Conservation (phyloP, 164 flowering plant species). For the Cinnamomum chago region DNA sequence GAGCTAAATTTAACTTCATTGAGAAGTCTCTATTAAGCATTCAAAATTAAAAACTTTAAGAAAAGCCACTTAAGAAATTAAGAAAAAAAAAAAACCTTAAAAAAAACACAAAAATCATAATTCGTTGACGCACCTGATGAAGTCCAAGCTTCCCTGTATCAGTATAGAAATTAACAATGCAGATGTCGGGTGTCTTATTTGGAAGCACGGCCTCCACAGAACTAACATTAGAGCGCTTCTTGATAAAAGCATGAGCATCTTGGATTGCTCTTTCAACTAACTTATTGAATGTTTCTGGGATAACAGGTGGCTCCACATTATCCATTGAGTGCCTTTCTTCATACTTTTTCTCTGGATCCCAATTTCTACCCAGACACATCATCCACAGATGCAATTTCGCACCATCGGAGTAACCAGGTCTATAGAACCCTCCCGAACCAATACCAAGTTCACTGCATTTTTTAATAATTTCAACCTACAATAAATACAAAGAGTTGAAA, state of each 20-base stretch:
- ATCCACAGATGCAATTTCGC: constrained; percentile 51
- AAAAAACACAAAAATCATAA: not conserved
- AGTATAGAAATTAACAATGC: constrained; percentile 74
- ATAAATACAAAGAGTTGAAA: not conserved
- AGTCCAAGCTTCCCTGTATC: constrained; percentile 67
- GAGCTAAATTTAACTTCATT: too few relatives aligned
- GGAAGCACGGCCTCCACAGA: constrained; percentile 42
- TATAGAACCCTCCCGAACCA: constrained; percentile 81
- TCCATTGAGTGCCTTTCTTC: constrained; percentile 40
- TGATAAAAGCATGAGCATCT: constrained; percentile 37
- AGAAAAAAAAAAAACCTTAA: too few relatives aligned
- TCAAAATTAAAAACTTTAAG: too few relatives aligned
- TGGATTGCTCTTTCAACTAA: constrained; percentile 48
- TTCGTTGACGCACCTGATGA: constrained; percentile 52
- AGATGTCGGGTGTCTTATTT: constrained; percentile 56
- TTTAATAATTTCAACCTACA: constrained; percentile 50
- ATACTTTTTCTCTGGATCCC: constrained; percentile 71
- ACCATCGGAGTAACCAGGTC: constrained; percentile 64
- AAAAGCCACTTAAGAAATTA: too few relatives aligned
- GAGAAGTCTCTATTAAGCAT: too few relatives aligned
- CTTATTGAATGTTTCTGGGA: constrained; percentile 44
- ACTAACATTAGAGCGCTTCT: constrained; percentile 3
- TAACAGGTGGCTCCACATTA: constrained; percentile 48
- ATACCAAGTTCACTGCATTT: constrained; percentile 55
- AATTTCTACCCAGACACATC: constrained; percentile 91